Evolutionary conservation across 495 filamentous ascomycete species (phyloP), one percentile per base, ranked within the genome.

Genomic region (Penicillium robsamsonii): DNA sequence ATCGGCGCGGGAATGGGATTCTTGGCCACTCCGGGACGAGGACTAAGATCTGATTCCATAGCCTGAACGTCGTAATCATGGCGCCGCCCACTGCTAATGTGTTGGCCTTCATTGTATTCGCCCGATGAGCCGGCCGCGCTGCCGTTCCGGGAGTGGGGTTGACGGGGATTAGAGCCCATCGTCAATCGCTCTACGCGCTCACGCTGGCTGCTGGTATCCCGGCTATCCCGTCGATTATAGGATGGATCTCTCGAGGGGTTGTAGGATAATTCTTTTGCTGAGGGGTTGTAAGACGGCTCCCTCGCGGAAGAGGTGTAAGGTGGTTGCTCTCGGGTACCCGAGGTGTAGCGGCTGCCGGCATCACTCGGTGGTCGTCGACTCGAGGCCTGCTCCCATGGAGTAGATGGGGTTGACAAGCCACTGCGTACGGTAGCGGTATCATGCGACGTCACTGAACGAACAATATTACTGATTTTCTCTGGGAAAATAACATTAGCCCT

Each of bases 1-100:
- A 83, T 87, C 5, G 94, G 94, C 10, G 94, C 79, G 8, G 93
- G 92, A 46, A 97, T 97, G 0, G 95, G 92, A 56, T 96, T 97
- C 61, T 86, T 89, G n/a, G 84, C 81, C 20, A 86, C 69, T 52
- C 83, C 77, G 5, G 76, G 68, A 41, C 91, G 82, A 8, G 92
- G 88, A 61, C 83, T 84, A 25, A 96, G 74, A 42, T 86, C 90
- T 1, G 89, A 89, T 71, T 97, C 93, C 91, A 96, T 96, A 12
- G 93, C 90, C 64, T 97, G 93, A 24, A 96, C 84, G 69, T 98
- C 94, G 66, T 96, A 97, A 63, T 97, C 94, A 65, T 97, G 92
- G 50, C 91, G 84, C 58, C 92, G 70, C 20, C 76, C 78, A 33
- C 65, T 75, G 50, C 60, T 74, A 10, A 64, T 65, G 33, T 73